These are phyloP conservation scores for Rhizopogon vesiculosus DNA, from an alignment of 768 basidiomycete species.

Conservation along the genomic window DNA sequence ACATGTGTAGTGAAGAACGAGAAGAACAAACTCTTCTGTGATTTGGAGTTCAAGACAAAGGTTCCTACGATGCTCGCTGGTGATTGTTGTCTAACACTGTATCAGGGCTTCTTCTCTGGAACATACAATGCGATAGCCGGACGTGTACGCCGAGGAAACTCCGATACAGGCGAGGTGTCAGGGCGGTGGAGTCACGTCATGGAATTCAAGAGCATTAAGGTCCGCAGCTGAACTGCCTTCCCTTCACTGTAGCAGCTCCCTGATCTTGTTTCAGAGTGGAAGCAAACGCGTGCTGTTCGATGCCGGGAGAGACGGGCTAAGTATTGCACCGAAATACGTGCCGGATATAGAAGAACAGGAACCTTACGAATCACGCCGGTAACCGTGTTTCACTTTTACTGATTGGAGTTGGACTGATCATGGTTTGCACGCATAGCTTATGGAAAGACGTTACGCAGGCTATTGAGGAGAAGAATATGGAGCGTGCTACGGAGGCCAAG, in stretches of 20 bases:
- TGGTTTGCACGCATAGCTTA: constrained; percentile 38
- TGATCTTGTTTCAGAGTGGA: constrained; percentile 41
- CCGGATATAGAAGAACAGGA: constrained; percentile 85
- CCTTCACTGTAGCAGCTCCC: neutral
- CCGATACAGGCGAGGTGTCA: constrained; percentile 77
- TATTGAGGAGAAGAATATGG: constrained; percentile 87
- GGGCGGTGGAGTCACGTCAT: constrained; percentile 91
- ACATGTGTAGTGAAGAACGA: constrained; percentile 82
- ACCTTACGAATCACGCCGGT: constrained; percentile 85
- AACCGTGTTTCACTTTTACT: constrained; percentile 15
- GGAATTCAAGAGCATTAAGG: constrained; percentile 75
- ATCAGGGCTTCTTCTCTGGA: constrained; percentile 93
- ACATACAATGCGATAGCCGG: constrained; percentile 91
- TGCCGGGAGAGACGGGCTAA: constrained; percentile 67
- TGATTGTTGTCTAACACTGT: neutral
- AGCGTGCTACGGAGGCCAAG: constrained; percentile 89
- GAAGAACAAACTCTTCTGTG: constrained; percentile 65
- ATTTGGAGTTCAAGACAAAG: constrained; percentile 98
- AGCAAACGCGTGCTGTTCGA: constrained; percentile 81
- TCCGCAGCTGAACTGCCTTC: constrained; percentile 24
- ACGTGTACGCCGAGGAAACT: constrained; percentile 57
- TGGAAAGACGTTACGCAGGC: constrained; percentile 85
- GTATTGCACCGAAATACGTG: constrained; percentile 79
- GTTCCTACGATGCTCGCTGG: constrained; percentile 29
- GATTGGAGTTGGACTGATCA: neutral